Evolutionary conservation across 164 flowering plant species (phyloP).

Genomic region (Aristolochia fimbriata): DNA sequence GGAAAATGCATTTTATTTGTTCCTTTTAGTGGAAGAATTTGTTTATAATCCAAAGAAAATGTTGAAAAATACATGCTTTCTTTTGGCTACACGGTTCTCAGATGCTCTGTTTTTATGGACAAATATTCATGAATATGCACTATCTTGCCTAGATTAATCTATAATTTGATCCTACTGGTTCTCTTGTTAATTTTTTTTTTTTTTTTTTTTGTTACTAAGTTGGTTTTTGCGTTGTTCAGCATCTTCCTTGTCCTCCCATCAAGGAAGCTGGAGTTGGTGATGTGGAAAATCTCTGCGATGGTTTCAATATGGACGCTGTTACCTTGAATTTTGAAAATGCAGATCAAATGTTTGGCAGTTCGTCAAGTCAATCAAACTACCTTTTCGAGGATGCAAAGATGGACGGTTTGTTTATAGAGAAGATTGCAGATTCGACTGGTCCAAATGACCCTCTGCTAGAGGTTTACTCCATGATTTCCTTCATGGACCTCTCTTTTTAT

Average conservation of each 20-base stretch:
- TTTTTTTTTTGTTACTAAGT: too few relatives aligned
- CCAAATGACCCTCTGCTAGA: slow-evolving; percentile 34
- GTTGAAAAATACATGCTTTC: too few relatives aligned
- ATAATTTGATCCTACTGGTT: background rate
- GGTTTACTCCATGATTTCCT: slow-evolving; percentile 23
- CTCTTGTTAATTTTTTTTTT: background rate
- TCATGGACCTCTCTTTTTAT: background rate
- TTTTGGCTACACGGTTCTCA: too few relatives aligned
- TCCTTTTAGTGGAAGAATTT: too few relatives aligned
- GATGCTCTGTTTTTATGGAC: too few relatives aligned
- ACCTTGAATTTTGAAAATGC: slow-evolving; percentile 23
- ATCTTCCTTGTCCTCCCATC: slow-evolving; percentile 17
- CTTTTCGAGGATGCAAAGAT: slow-evolving; percentile 25
- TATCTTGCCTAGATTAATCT: too few relatives aligned
- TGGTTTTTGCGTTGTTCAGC: background rate
- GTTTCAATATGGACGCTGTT: slow-evolving; percentile 32
- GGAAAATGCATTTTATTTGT: too few relatives aligned
- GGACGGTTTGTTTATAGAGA: slow-evolving; percentile 35
- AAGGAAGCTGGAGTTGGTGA: slow-evolving; percentile 28
- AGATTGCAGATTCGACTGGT: slow-evolving; percentile 31
- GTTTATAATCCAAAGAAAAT: too few relatives aligned
- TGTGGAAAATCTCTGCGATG: slow-evolving; percentile 27
- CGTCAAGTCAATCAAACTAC: slow-evolving; percentile 20
- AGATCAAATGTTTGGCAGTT: slow-evolving; percentile 30
- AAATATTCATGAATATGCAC: too few relatives aligned